Base-by-base conservation (phyloP, 495 filamentous ascomycete species). In the Aspergillus sclerotioniger region DNA sequence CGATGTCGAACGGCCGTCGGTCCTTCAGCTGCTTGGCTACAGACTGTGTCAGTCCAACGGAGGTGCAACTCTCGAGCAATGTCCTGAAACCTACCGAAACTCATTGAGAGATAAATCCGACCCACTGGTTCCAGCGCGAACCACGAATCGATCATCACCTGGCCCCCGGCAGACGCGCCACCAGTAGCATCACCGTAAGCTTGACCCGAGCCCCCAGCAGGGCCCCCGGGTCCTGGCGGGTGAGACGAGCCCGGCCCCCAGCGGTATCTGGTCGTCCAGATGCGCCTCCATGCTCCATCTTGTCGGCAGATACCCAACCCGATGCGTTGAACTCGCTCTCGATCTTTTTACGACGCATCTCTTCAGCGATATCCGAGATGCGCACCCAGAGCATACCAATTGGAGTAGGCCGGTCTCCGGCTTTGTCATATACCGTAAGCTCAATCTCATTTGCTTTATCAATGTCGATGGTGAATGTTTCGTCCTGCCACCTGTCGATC, bases 391-490 rank as follows among this genome's bases (percentile, higher is more conserved):
- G 80, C 82, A 99, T 86, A 54, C 89, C 94, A 61, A 99, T 96
- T 37, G 94, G 94, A 46, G 95, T 82, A 2, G 92, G 88, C 62
- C 95, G 88, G 57, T 96, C 91, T 61, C 88, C 87, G 8, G 81
- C 73, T 74, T 96, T 96, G 67, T 99, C 94, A 71, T 98, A 99
- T 31, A 98, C 93, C 0, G 91, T 97, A 45, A 99, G 82, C 69
- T 99, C 94, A 53, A 99, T 89, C 73, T 99, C 94, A 70, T 99
- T 97, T 51, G 95, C 94, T 76, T 97, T 97, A 64, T 99, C 95
- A 44, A 98, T 92, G 59, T 92, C 88, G 56, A 98, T 85, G 47
- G 84, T 90, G 68, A 96, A 94, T 20, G 84, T 80, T 71, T 99
- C 94, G 64, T 91, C 89, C 56, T 90, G 81, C 93, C 93, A 99